Base-by-base conservation (phyloP, 352 stramenopile species). In the Phytophthora chlamydospora region DNA sequence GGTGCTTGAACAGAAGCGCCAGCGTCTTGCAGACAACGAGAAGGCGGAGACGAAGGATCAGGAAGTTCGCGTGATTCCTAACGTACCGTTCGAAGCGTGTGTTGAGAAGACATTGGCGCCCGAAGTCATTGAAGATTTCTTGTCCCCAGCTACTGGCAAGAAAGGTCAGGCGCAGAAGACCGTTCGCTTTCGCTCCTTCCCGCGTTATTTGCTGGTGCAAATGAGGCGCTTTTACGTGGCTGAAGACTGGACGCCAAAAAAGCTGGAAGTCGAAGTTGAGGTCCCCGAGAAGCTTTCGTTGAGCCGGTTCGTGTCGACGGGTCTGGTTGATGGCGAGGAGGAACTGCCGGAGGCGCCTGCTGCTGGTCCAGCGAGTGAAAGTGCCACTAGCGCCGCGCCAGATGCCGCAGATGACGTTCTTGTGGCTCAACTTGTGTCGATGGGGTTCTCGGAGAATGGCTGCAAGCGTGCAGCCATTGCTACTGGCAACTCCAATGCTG, bases 371-470 rank as follows among this genome's bases (percentile, higher is more conserved):
- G 35, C 34, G 10, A 51, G 45, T n/a, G 60, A 66, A 36, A 61
- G 21, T 21, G 34, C 46, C 61, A 17, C 33, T 52, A 41, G 13
- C 6, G 38, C 56, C 13, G 45, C 43, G 14, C 19, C 56, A 1
- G 73, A 96, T 17, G 74, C 83, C 6, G 88, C 91, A 14, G 94
- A 99, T 58, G 92, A 98, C 61, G 75, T 63, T 12, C 76, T 99
- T 19, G 82, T 99, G 5, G 72, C 71, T 21, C 96, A 99, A 70
- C 75, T 99, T 3, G 96, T 99, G 72, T 95, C 90, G 17, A 99
- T 99, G 97, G 98, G 97, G 21, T 99, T 99, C 62, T 92, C 85
- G 0, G 94, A 98, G 71, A 99, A 99, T 68, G 96, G 92, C 27
- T 98, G 93, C 77, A 98, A 98, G 66, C 89, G 97, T 50, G 98